Percentiles rank a stretch among this genome's conserved stretches.
These are phyloP conservation scores for Nephelium lappaceum DNA, from an alignment of 345 rosid species.

Conservation along the genomic window DNA sequence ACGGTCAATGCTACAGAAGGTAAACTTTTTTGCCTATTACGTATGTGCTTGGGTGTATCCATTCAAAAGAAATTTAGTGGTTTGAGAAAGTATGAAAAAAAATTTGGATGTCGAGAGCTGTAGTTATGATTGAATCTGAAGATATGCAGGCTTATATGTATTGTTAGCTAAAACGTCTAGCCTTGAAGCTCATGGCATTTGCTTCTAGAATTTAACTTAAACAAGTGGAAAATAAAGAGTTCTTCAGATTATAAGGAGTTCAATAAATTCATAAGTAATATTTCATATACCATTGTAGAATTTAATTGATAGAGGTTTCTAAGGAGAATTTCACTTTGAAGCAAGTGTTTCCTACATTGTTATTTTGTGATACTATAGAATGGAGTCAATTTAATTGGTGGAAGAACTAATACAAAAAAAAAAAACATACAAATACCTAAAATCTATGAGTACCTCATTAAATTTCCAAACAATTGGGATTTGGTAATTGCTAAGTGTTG, in stretches of 20 bases:
- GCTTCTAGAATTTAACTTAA: neutral
- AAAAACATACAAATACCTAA: too few species aligned
- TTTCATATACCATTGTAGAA: neutral
- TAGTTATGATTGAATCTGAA: neutral
- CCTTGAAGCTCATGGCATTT: neutral
- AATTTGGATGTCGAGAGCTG: neutral
- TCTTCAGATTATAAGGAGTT: neutral
- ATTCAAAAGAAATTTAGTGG: neutral
- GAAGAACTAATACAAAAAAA: too few species aligned
- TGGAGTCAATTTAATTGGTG: too few species aligned
- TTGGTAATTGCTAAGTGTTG: too few species aligned
- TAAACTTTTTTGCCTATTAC: conserved; percentile 13
- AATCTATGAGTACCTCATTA: too few species aligned
- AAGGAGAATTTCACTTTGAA: neutral
- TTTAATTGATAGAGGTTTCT: neutral
- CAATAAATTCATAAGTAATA: neutral
- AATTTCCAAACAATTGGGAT: too few species aligned
- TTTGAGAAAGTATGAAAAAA: neutral
- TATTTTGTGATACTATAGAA: too few species aligned
- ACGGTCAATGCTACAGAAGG: conserved; percentile 72
- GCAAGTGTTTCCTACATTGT: too few species aligned
- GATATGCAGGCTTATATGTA: neutral
- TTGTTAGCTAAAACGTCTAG: neutral
- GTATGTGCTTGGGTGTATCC: neutral
- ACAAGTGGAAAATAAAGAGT: neutral